These are phyloP conservation scores for Trichoderma breve DNA, from an alignment of 2,329 filamentous ascomycete genomes.

Conservation along the genomic window DNA sequence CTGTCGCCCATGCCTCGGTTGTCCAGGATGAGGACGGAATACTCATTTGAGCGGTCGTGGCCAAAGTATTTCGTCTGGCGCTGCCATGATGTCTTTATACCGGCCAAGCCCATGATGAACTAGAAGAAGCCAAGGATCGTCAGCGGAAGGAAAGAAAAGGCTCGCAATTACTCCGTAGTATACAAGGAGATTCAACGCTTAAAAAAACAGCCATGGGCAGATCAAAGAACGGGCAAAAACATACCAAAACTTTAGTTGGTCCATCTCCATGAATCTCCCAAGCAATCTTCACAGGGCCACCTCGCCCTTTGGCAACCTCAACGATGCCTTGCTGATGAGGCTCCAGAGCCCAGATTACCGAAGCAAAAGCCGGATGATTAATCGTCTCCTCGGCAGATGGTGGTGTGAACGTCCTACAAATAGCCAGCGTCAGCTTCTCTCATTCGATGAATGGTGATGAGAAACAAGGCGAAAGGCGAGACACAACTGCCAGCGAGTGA, in stretches of 20 bases:
- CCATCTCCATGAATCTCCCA: slow-evolving; percentile 81
- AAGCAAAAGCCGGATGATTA: slow-evolving; percentile 63
- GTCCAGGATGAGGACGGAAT: slow-evolving; percentile 74
- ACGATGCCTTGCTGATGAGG: slow-evolving; percentile 61
- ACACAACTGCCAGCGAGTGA: not conserved
- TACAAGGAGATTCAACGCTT: not conserved
- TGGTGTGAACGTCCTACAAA: slow-evolving; percentile 25
- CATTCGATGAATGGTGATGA: not conserved
- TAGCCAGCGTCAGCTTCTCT: not conserved
- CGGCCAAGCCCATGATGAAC: slow-evolving; percentile 80
- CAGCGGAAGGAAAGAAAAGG: not conserved
- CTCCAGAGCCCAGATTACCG: slow-evolving; percentile 67
- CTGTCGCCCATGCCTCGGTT: slow-evolving; percentile 82
- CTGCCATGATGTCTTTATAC: slow-evolving; percentile 69
- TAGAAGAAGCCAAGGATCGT: slow-evolving; percentile 36
- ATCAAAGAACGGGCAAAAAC: slow-evolving; percentile 28
- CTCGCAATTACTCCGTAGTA: not conserved
- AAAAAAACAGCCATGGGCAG: not conserved
- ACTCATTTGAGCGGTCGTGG: slow-evolving; percentile 64
- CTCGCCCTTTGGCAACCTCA: slow-evolving; percentile 65
- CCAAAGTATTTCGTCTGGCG: slow-evolving; percentile 80
- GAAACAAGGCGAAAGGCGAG: not conserved
- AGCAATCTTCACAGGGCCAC: slow-evolving; percentile 71
- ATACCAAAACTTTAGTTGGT: slow-evolving; percentile 68
- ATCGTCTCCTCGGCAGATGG: slow-evolving; percentile 57